These are phyloP conservation scores for Herpetospermum pedunculosum DNA, from an alignment of 306 rosid species.

Conservation along the genomic window DNA sequence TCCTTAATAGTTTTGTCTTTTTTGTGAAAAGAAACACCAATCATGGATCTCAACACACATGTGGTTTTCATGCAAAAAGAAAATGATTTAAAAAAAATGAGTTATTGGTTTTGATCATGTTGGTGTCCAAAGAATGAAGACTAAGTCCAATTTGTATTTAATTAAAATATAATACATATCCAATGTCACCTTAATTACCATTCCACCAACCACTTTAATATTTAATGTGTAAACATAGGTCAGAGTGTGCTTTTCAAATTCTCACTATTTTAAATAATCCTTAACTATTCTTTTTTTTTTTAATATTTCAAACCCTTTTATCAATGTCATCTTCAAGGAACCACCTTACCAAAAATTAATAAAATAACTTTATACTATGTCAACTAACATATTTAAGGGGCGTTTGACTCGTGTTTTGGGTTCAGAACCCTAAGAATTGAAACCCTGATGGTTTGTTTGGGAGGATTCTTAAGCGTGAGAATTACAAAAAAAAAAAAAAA, in stretches of 20 bases:
- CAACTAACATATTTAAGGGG: not conserved
- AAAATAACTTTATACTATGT: not conserved
- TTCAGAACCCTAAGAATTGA: too few relatives aligned
- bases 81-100: not conserved
- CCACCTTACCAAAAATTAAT: not conserved
- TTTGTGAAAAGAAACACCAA: not conserved
- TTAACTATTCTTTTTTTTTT: not conserved
- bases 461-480: too few relatives aligned
- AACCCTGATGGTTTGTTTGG: too few relatives aligned
- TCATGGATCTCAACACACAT: not conserved
- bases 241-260: not conserved
- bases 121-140: not conserved
- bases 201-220: slow-evolving; percentile 3
- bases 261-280: not conserved
- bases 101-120: not conserved
- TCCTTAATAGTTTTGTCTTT: not conserved
- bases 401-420: too few relatives aligned
- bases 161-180: not conserved
- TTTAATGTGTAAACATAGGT: not conserved
- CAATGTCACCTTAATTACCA: not conserved
- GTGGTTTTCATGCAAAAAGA: not conserved
- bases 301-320: not conserved
- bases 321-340: not conserved
- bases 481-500: too few relatives aligned
- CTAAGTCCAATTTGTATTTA: not conserved